Evolutionary conservation across 495 filamentous ascomycete species (phyloP).

Genomic region (Aspergillus sclerotioniger): DNA sequence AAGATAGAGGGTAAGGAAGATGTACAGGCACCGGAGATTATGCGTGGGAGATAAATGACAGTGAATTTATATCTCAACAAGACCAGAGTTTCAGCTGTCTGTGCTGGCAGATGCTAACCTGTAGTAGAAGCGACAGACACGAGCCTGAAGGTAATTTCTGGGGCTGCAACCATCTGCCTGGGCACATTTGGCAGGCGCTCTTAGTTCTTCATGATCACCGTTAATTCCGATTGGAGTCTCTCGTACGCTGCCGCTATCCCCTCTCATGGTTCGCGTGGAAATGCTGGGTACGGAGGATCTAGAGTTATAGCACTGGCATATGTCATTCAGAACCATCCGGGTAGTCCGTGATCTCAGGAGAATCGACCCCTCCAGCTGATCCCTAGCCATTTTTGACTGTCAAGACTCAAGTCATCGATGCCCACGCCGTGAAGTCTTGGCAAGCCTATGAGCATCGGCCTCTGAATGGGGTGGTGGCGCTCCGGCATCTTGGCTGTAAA

Average conservation of each 20-base stretch:
- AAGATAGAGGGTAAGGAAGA: not conserved
- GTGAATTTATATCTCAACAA: not conserved
- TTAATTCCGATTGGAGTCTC: no score
- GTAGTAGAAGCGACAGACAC: no score
- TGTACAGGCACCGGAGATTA: not conserved
- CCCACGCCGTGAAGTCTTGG: slow-evolving; percentile 1
- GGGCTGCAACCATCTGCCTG: no score
- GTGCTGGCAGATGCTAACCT: no score
- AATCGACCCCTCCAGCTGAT: no score
- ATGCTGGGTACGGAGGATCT: not conserved
- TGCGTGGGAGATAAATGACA: not conserved
- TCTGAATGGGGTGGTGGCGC: not conserved
- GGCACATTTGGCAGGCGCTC: no score
- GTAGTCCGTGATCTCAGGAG: no score
- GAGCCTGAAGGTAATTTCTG: no score
- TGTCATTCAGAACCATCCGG: not conserved
- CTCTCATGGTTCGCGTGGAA: not conserved
- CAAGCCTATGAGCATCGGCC: not conserved
- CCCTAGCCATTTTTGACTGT: not conserved
- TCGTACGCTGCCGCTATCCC: no score
- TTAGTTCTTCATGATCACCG: no score
- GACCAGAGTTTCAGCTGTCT: no score
- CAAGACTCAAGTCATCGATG: not conserved
- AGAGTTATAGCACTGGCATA: no score
- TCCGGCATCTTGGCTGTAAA: not conserved